Base-by-base conservation (phyloP, 176 grass and related monocot species). In the Aegilops umbellulata region DNA sequence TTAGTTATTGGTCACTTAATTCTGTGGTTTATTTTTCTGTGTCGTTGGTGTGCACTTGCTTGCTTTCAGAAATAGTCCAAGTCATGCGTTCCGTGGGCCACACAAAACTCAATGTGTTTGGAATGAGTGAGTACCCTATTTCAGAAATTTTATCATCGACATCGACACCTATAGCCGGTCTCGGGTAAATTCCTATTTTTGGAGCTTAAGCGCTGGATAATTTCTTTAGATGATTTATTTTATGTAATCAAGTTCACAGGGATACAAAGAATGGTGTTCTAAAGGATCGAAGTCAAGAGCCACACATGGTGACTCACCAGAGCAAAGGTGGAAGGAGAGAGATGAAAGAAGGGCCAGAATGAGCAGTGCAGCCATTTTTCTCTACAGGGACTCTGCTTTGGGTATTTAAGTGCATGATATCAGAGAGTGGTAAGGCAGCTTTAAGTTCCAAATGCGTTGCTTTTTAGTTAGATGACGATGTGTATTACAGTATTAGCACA, bases 281-380 rank as follows among this genome's bases (percentile, higher is more conserved):
- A 47, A 47, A 47, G 44, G 44, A 47, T 47, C 44, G 15, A 47
- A 47, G 44, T 15, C 44, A 47, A 47, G 44, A 47, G 44, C 13
- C 44, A 47, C 44, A 47, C 85, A 91, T 87, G 85, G 67, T 3
- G 81, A 91, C 19, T 81, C 60, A 4, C 80, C 65, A 20, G 85
- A 91, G 85, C 75, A 87, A 57, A 87, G 7, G 16, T 44, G 44
- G 47, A 74, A 67, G 75, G 69, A 53, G 22, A 91, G 76, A 10
- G 73, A n/a, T 4, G 76, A 72, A 60, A 91, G 67, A 68, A 80
- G 11, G 17, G 51, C 12, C 15, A 91, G 85, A 47, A 87, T 60
- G 68, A 80, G 69, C 58, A 62, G 76, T 4, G 17, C 58, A 51
- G 80, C 60, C 89, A 91, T 91, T 65, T 8, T 87, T 77, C 35